Percentiles rank a stretch among this genome's conserved stretches.
Evolutionary conservation across 306 rosid species (phyloP).

Genomic region (Glycine tomentella): DNA sequence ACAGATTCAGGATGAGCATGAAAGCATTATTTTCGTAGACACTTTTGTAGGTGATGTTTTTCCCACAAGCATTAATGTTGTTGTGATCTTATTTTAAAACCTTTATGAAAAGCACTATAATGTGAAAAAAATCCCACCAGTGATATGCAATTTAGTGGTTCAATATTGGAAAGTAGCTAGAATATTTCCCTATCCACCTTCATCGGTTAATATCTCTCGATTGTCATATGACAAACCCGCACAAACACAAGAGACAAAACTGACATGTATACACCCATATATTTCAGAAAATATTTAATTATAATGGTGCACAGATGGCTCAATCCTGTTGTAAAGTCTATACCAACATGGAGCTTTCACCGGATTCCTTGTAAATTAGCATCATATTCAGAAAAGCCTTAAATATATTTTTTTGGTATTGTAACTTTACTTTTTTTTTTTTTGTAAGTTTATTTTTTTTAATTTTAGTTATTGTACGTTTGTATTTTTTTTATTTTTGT

Average conservation of each 20-base stretch:
- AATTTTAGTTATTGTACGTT: too few species aligned
- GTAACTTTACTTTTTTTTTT: too few species aligned
- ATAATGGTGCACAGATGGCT: constrained; percentile 41
- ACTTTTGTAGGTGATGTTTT: constrained; percentile 31
- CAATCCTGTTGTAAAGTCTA: constrained; percentile 12
- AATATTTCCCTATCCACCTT: constrained; percentile 57
- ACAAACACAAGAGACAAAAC: constrained; percentile 39
- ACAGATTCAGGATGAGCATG: constrained; percentile 35
- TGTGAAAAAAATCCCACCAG: constrained; percentile 41
- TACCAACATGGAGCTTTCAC: constrained; percentile 38
- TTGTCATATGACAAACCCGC: constrained; percentile 18
- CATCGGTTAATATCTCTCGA: constrained; percentile 49
- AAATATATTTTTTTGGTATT: too few species aligned
- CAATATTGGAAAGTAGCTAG: constrained; percentile 4
- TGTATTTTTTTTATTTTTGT: too few species aligned
- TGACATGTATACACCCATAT: constrained; percentile 43
- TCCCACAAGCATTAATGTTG: constrained; percentile 18
- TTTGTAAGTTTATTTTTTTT: too few species aligned
- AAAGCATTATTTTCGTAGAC: constrained; percentile 35
- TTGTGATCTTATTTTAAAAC: not conserved
- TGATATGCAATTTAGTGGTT: constrained; percentile 21
- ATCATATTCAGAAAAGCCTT: not conserved
- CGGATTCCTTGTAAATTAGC: constrained; percentile 4
- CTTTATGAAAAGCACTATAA: constrained; percentile 42
- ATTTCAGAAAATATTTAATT: constrained; percentile 28